These are phyloP conservation scores for Retiboletus fuscus DNA, from an alignment of 1,284 basidiomycete genomes.

Conservation along the genomic window DNA sequence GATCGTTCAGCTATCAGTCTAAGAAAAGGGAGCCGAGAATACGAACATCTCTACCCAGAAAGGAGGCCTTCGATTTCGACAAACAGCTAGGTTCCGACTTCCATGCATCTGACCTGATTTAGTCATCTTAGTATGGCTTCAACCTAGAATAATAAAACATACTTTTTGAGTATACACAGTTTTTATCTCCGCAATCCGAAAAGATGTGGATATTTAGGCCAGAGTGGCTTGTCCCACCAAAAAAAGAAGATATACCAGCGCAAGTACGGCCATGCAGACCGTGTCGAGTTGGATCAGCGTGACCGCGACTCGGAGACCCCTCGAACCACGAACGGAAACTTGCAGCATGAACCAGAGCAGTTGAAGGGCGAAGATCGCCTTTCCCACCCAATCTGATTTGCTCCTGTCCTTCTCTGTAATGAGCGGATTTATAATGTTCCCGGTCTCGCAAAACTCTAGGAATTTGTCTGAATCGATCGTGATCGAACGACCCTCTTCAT, in stretches of 20 bases:
- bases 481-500: neutral
- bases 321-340: too few species aligned
- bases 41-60: too few species aligned
- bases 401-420: too few species aligned
- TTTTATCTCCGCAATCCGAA: neutral
- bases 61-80: too few species aligned
- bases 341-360: too few species aligned
- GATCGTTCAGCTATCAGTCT: too few species aligned
- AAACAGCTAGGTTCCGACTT: neutral
- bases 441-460: too few species aligned
- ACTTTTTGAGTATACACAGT: neutral
- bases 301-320: too few species aligned
- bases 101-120: neutral
- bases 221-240: slow-evolving; percentile 7
- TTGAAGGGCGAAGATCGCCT: neutral
- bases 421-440: slow-evolving; percentile 5
- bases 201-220: neutral
- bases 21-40: too few species aligned
- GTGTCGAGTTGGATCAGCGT: neutral
- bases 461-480: neutral
- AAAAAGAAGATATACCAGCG: neutral
- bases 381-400: neutral
- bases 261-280: neutral
- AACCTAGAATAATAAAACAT: neutral
- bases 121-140: neutral